Percentiles rank a stretch among this genome's conserved stretches.
Evolutionary conservation across 345 rosid genomes (phyloP).

Genomic region (Firmiana major): DNA sequence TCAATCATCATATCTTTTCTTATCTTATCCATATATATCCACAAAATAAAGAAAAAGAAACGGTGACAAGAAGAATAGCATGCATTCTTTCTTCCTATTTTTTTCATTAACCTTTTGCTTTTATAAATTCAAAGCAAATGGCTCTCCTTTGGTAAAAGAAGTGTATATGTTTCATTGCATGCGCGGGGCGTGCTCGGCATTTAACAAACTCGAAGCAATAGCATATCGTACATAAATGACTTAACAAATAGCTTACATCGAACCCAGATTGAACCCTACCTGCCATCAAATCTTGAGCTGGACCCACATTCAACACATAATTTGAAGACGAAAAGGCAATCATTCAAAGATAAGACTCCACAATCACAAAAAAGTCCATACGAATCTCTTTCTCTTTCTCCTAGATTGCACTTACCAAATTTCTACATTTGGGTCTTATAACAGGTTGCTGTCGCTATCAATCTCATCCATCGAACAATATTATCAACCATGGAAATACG

Average conservation of each 20-base stretch:
- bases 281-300: neutral
- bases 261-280: neutral
- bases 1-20: neutral
- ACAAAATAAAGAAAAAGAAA: neutral
- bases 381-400: neutral
- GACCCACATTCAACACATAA: neutral
- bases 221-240: neutral
- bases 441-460: neutral
- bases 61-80: neutral
- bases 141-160: neutral
- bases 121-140: neutral
- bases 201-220: neutral
- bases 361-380: neutral
- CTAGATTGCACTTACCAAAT: neutral
- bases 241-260: neutral
- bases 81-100: neutral
- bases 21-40: neutral
- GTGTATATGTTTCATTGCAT: neutral
- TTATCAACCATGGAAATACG: too few species aligned
- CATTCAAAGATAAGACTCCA: slow-evolving; percentile 6
- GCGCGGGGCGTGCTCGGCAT: neutral
- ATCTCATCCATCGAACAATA: too few species aligned
- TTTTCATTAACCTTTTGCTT: neutral
- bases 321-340: neutral
- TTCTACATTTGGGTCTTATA: neutral